Evolutionary conservation across 768 basidiomycete species (phyloP), one percentile per base, ranked within the genome.

Genomic region (Leccinum variicolor): DNA sequence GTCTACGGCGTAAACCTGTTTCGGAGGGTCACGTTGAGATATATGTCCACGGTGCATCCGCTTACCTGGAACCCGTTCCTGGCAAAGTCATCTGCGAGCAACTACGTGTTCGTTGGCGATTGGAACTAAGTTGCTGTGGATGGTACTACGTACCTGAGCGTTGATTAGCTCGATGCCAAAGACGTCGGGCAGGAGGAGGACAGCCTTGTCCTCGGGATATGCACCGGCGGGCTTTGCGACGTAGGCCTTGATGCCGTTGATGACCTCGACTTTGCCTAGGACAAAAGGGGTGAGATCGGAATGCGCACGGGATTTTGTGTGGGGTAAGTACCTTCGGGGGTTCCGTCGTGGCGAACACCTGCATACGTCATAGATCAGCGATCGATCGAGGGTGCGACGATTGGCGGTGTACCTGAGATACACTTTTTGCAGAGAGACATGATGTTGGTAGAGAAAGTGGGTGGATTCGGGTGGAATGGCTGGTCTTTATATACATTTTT

Each of bases 351-450:
- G 57, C 73, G 77, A 58, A 79, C 80, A 34, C 82, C 83, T 67
- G 49, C 0, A 23, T n/a, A 36, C 7, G 31, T 33, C 17, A 36
- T n/a, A n/a, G 58, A 55, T 56, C 10, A 11, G 15, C 21, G 17
- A 33, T 41, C 29, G 29, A 57, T 56, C 45, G 10, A 41, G 17
- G 9, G 45, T 15, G 17, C 25, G n/a, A 55, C 23, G 25, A 7
- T 6, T 15, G 36, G n/a, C 6, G n/a, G 6, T 25, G 26, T 41
- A 82, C 85, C 84, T 67, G 75, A 75, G 54, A 85, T 58, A 56
- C 85, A 87, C 63, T 86, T 68, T 57, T 76, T 72, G 71, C 84
- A 84, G 57, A 83, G 73, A 68, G 78, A 79, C 83, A 84, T 83
- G 50, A 6, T n/a, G n/a, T n/a, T 50, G 60, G 28, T 57, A 34